Conservation (phyloP, 1,284 basidiomycete genomes). For the Ustilago lituana region DNA sequence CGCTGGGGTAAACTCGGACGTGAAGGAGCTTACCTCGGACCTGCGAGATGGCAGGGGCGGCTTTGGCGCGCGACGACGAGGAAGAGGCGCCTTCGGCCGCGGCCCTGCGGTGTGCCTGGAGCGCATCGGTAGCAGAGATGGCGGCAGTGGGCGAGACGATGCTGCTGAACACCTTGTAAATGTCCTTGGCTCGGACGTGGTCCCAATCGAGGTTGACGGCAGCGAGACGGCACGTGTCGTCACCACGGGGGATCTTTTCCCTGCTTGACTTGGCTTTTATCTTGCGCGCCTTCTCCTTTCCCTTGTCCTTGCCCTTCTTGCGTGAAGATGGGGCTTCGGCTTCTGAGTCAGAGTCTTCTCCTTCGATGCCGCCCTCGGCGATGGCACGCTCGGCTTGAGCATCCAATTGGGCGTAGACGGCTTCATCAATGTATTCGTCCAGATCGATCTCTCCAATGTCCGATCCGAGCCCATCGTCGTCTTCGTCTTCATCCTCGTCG, state of each 20-base stretch:
- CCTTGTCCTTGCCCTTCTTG: slow-evolving; percentile 56
- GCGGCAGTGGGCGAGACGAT: slow-evolving; percentile 72
- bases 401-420: slow-evolving; percentile 76
- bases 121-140: slow-evolving; percentile 39
- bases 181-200: slow-evolving; percentile 85
- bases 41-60: slow-evolving; percentile 45
- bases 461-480: slow-evolving; percentile 45
- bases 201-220: slow-evolving; percentile 99
- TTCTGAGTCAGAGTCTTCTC: slow-evolving; percentile 33
- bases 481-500: slow-evolving; percentile 46
- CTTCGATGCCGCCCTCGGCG: slow-evolving; percentile 49
- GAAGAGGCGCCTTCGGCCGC: slow-evolving; percentile 6
- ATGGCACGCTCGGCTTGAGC: slow-evolving; percentile 73
- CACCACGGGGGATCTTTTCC: slow-evolving; percentile 51
- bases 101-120: slow-evolving; percentile 20
- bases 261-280: slow-evolving; percentile 68
- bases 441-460: slow-evolving; percentile 73
- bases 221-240: slow-evolving; percentile 74
- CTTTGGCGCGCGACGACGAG: slow-evolving; percentile 16
- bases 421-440: slow-evolving; percentile 72
- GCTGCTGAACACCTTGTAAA: slow-evolving; percentile 93
- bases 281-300: slow-evolving; percentile 25
- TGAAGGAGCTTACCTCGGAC: slow-evolving; percentile 51
- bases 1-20: slow-evolving; percentile 83
- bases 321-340: slow-evolving; percentile 68